These are phyloP conservation scores for Pichia sp. DNA, from an alignment of 1,139 yeast genomes.

Conservation along the genomic window DNA sequence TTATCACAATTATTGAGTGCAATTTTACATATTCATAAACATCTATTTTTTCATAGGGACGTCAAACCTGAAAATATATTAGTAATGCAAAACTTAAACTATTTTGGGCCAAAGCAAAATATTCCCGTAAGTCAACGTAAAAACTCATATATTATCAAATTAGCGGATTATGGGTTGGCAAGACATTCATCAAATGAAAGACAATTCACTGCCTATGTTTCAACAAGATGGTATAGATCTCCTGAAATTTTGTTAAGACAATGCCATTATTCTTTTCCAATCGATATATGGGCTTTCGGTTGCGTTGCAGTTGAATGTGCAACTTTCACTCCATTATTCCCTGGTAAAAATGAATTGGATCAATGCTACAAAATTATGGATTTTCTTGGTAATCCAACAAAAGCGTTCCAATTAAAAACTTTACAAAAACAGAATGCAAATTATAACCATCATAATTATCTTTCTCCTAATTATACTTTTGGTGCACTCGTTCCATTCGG, in stretches of 20 bases:
- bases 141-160: slow-evolving; percentile 60
- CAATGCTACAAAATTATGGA: slow-evolving; percentile 64
- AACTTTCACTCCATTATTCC: slow-evolving; percentile 70
- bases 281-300: slow-evolving; percentile 95
- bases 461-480: background rate
- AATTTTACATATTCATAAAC: slow-evolving; percentile 70
- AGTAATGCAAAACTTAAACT: slow-evolving; percentile 51
- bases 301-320: slow-evolving; percentile 78
- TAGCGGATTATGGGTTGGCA: slow-evolving; percentile 91
- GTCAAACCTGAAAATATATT: slow-evolving; percentile 76
- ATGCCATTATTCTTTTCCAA: slow-evolving; percentile 60
- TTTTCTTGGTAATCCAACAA: slow-evolving; percentile 62
- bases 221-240: slow-evolving; percentile 94
- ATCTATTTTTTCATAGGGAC: slow-evolving; percentile 80
- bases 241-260: slow-evolving; percentile 82
- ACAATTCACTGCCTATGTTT: slow-evolving; percentile 73
- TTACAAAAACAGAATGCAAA: slow-evolving; percentile 1
- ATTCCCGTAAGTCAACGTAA: slow-evolving; percentile 36
- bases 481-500: slow-evolving; percentile 37
- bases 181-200: slow-evolving; percentile 50
- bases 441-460: background rate
- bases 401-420: slow-evolving; percentile 2
- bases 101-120: slow-evolving; percentile 39
- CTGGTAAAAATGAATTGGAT: slow-evolving; percentile 74
- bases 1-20: slow-evolving; percentile 69